A percentile compares a stretch with the other conserved stretches of the same genome.
Evolutionary conservation across 2,329 filamentous ascomycete genomes (phyloP).

Genomic region (Pleoardoris graminearum): DNA sequence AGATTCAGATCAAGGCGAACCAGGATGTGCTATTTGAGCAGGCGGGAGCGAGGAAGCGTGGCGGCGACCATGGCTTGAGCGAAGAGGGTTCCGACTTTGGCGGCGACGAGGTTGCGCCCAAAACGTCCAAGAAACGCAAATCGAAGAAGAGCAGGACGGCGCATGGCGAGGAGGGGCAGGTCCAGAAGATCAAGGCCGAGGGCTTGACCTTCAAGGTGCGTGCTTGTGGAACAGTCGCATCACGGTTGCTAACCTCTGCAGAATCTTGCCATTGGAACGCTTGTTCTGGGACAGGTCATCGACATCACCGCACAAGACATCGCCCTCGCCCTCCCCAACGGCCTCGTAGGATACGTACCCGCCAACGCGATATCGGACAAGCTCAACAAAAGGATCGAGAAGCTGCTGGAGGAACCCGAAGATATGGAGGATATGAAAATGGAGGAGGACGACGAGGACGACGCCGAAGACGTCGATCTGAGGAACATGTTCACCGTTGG

Average conservation of each 20-base stretch:
- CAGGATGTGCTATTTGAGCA: conserved; percentile 91
- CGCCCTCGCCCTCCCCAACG: conserved; percentile 85
- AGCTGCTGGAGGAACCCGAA: conserved; percentile 63
- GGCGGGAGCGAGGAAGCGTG: conserved; percentile 63
- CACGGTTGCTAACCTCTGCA: conserved; percentile 44
- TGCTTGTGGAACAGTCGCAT: conserved; percentile 7
- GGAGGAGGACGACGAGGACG: conserved; percentile 57
- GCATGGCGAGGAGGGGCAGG: conserved; percentile 50
- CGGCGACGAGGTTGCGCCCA: conserved; percentile 45
- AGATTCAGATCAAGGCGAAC: conserved; percentile 92
- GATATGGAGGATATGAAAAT: conserved; percentile 62
- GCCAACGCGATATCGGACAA: conserved; percentile 87
- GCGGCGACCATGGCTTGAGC: conserved; percentile 55
- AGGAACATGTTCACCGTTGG: conserved; percentile 76
- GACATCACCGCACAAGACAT: conserved; percentile 80
- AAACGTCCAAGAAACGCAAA: conserved; percentile 58
- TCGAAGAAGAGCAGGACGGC: conserved; percentile 49
- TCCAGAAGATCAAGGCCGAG: conserved; percentile 69
- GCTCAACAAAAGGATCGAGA: conserved; percentile 75
- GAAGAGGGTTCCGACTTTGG: conserved; percentile 48
- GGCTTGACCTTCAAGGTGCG: conserved; percentile 85
- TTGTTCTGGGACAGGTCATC: conserved; percentile 84
- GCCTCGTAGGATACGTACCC: conserved; percentile 84
- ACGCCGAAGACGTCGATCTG: conserved; percentile 67
- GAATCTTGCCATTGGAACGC: conserved; percentile 81